Evolutionary conservation across 345 rosid species (phyloP), one percentile per base, ranked within the genome.

Genomic region (Nasturtium officinale): DNA sequence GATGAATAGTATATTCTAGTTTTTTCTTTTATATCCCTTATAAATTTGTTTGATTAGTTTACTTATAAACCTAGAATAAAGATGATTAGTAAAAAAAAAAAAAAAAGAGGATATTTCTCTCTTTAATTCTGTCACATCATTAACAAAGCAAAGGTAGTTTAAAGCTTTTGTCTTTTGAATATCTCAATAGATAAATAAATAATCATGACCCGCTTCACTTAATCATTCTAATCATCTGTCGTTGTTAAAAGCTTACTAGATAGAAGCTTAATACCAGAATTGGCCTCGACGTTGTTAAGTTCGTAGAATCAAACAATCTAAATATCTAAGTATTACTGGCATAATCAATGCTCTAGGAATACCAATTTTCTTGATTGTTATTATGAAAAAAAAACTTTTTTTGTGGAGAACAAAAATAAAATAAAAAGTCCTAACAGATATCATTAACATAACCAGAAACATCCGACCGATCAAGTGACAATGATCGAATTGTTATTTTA

Each of bases 381-480:
- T 26, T n/a, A n/a, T n/a, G n/a, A 42, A 43, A 43, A 43, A 6
- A 2, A 52, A 1, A 58, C 7, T 9, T 15, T 67, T 21, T 21
- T n/a, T 52, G 11, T 47, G 16, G 69, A 60, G 13, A 43, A 6
- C 9, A 51, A 20, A 56, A 32, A 13, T 18, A 26, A 53, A 52
- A 38, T n/a, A 21, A 8, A 60, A 75, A 59, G 62, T 59, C 73
- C 12, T 59, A 29, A 59, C 12, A 67, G 58, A 52, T 42, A 61
- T 68, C 58, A 75, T 75, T 75, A 59, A 75, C 68, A 68, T 67
- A 68, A 68, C 74, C 74, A 61, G 2, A 75, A 68, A 59, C 61
- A 51, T 50, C 74, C 64, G 79, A 75, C 79, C 79, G 74, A 75
- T 68, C 69, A 75, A 75, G 74, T 75, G 79, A 32, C 79, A 61